Evolutionary conservation across 768 basidiomycete genomes (phyloP), one percentile per base, ranked within the genome.

Genomic region (Mycena rebaudengoi): DNA sequence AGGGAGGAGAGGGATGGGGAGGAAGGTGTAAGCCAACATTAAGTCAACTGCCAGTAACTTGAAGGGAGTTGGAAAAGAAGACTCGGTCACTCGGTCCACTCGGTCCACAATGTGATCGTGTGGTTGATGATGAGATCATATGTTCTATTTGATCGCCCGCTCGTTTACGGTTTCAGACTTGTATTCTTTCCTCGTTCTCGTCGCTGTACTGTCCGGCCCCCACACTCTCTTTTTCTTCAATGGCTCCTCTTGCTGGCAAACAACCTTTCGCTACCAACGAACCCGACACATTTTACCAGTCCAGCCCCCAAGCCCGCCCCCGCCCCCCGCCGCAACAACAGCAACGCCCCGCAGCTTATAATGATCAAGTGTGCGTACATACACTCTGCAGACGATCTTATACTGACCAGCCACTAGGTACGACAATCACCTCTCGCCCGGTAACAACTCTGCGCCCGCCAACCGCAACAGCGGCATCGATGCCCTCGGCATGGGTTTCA

Each of bases 361-460:
- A 87, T 74, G 62, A n/a, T n/a, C n/a, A n/a, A n/a, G n/a, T n/a
- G n/a, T n/a, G n/a, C 91, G 92, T 94, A 77, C 35, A 90, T 83
- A 45, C 46, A 25, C 55, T 30, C 32, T 61, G 13, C 55, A 30
- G 29, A 59, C 28, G 57, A 62, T 51, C 52, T 53, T 35, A 32
- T 32, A 41, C 56, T 67, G 28, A 68, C 57, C 61, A 52, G 41
- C 49, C 29, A 23, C 7, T 71, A 91, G 90, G 67, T 91, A 92
- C 66, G 85, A 90, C 77, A 84, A 82, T 71, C 89, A 89, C 74
- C 71, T 88, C 48, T 7, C 43, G 11, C 66, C 62, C n/a, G 76
- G 76, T 40, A 75, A 74, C 61, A 72, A 70, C 64, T 60, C 66
- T 44, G 32, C 40, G 18, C n/a, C n/a, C n/a, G n/a, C n/a, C n/a